Base-by-base conservation (phyloP, 805 yeast species). In the Metschnikowia similis region DNA sequence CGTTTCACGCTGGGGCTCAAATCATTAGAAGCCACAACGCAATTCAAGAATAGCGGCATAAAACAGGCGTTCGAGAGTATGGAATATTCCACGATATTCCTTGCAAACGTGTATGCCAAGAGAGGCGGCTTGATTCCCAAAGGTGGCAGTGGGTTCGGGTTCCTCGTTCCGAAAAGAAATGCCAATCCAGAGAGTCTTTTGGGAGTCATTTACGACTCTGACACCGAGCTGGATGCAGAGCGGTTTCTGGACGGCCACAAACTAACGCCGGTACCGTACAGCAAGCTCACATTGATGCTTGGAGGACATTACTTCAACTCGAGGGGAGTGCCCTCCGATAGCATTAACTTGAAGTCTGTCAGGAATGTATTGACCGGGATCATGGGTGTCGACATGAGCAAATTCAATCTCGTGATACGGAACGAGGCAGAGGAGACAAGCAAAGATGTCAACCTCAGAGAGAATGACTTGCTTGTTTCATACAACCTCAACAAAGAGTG, bases 121-220 rank as follows among this genome's bases (percentile, higher is more conserved):
- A 36, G 65, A 60, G 43, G 69, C 69, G 57, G 65, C 67, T 17
- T 71, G 28, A 65, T 70, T 16, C 75, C 74, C 2, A 48, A 56
- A 26, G 56, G 65, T 8, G 64, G 69, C 31, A 74, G 77, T 50
- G 96, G 97, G 35, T 92, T 92, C 74, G 99, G 99, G 1, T 89
- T 86, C 58, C 75, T 92, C 42, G 86, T 91, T 8, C 99, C 99
- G 2, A 61, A 62, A 48, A 48, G 59, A 7, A 72, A 74, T 52
- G 44, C 56, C 6, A 83, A 84, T 55, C 73, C 77, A 3, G 82
- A 81, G 43, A 72, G 79, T 16, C 67, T 90, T 13, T 71, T 92
- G 30, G 99, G 99, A 2, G 89, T 89, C 6, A 89, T 94, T 16
- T 92, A 85, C 67, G 98, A 92, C 65, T 88, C 96, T 1, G 89